Conservation (phyloP, 768 basidiomycete species). For the Boletus subparvulus region DNA sequence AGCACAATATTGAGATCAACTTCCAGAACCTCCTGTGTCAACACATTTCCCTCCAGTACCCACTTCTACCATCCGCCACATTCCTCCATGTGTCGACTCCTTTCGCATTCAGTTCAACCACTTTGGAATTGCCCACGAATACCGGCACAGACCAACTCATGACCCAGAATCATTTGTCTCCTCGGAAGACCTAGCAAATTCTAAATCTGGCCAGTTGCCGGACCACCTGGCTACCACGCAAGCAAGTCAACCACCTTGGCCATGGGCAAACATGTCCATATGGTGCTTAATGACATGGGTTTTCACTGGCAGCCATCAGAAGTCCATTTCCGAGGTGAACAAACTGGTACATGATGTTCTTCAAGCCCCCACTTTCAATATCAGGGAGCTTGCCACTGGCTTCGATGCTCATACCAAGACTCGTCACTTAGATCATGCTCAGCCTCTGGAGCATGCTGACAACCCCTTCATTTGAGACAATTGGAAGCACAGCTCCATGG, state of each 20-base stretch:
- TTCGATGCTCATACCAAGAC: neutral
- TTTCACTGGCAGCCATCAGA: neutral
- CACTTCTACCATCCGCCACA: no score
- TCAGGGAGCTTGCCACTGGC: neutral
- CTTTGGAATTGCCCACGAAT: neutral
- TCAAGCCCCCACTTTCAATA: slow-evolving; percentile 2
- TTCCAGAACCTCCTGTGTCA: neutral
- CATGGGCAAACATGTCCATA: slow-evolving; percentile 12
- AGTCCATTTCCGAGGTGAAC: neutral
- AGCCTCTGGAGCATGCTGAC: neutral
- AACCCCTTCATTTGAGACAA: neutral
- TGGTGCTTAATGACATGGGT: slow-evolving; percentile 10
- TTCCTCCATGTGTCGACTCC: neutral
- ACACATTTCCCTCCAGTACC: neutral
- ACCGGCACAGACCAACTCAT: neutral
- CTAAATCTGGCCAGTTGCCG: no score
- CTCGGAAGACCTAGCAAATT: neutral
- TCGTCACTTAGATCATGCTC: neutral
- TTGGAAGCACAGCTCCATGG: neutral
- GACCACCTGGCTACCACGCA: no score
- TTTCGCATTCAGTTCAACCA: neutral
- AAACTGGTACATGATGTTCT: neutral
- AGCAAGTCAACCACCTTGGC: neutral
- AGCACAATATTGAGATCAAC: neutral
- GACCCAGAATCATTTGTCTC: neutral